phyloP scores from a whole-genome alignment of 164 flowering plant genomes.

The Protea cynaroides region DNA sequence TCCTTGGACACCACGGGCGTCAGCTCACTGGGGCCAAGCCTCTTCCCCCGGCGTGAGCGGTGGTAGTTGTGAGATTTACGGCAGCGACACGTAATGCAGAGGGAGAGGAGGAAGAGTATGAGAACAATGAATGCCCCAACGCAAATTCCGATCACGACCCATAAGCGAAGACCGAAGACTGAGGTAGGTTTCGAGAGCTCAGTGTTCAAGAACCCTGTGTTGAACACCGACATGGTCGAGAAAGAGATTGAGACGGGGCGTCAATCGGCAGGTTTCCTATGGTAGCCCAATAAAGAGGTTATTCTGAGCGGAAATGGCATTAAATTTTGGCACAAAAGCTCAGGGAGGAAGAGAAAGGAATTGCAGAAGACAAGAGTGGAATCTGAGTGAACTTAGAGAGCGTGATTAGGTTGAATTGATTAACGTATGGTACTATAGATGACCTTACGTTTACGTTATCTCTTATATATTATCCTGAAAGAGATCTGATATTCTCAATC shows the following conservation, averaged over 20 bases:
- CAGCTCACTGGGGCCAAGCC: neutral
- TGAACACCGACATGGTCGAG: conserved; percentile 1
- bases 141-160: conserved; percentile 20
- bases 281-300: too few relatives aligned
- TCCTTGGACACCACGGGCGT: conserved; percentile 6
- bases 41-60: neutral
- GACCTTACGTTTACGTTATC: too few relatives aligned
- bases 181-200: conserved; percentile 19
- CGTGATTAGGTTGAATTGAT: too few relatives aligned
- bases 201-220: neutral
- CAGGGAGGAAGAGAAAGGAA: too few relatives aligned
- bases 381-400: too few relatives aligned
- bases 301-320: too few relatives aligned
- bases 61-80: conserved; percentile 8
- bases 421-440: too few relatives aligned
- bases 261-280: too few relatives aligned
- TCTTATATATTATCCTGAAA: too few relatives aligned
- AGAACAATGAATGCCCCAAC: conserved; percentile 4
- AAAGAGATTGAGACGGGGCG: neutral
- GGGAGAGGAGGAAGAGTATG: conserved; percentile 7
- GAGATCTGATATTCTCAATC: too few relatives aligned
- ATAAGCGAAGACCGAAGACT: conserved; percentile 21
- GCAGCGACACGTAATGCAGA: conserved; percentile 12
- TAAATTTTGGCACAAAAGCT: too few relatives aligned
- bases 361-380: too few relatives aligned